phyloP scores from a whole-genome alignment of 2,329 filamentous ascomycete genomes.

The Fusarium virguliforme region DNA sequence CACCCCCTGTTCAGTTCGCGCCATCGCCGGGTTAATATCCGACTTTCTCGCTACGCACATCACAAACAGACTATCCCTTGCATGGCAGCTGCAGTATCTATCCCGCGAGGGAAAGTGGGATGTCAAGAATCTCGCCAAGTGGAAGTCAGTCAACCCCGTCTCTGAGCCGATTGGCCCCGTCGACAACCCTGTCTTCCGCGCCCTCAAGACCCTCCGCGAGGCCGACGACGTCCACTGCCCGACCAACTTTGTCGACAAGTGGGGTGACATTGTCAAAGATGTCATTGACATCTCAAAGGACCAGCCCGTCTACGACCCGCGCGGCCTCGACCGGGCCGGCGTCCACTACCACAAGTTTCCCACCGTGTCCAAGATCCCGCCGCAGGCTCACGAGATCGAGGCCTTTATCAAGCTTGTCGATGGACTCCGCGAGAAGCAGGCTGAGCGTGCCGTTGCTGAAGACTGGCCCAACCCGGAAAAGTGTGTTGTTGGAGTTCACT shows the following conservation, averaged over 20 bases:
- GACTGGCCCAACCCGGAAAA: conserved; percentile 59
- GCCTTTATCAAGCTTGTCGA: conserved; percentile 73
- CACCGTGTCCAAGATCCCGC: conserved; percentile 92
- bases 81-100: conserved; percentile 93
- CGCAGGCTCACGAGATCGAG: conserved; percentile 69
- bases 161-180: conserved; percentile 78
- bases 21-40: conserved; percentile 84
- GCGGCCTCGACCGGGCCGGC: conserved; percentile 75
- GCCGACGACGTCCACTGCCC: conserved; percentile 89
- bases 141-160: conserved; percentile 84
- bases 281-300: conserved; percentile 95
- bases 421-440: conserved; percentile 70
- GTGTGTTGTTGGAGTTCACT: conserved; percentile 85
- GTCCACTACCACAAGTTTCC: conserved; percentile 89
- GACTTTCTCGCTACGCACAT: conserved; percentile 84
- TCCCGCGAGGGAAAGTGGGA: conserved; percentile 96
- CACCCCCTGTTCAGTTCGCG: conserved; percentile 80
- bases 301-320: conserved; percentile 88
- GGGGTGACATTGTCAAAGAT: conserved; percentile 78
- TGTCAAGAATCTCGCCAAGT: conserved; percentile 95
- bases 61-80: conserved; percentile 83
- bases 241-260: conserved; percentile 77
- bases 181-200: conserved; percentile 78
- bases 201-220: conserved; percentile 93
- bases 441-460: conserved; percentile 55